These are phyloP conservation scores for Vigna mungo DNA, from an alignment of 306 rosid species.

Conservation along the genomic window DNA sequence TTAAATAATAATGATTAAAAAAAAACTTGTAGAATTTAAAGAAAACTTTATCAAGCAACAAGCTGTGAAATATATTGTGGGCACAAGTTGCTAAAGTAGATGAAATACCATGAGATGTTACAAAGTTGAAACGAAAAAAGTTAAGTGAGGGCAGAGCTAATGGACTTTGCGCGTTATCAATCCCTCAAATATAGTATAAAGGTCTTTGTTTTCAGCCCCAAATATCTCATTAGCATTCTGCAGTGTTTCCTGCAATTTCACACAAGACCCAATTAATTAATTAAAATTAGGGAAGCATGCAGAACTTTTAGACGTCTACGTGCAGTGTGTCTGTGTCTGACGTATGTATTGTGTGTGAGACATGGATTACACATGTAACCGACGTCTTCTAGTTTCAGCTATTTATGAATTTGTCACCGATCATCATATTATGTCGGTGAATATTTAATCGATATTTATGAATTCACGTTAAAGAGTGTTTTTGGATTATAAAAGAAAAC, in stretches of 20 bases:
- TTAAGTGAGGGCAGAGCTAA: constrained; percentile 32
- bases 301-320: no score
- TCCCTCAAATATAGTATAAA: constrained; percentile 82
- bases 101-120: constrained; percentile 13
- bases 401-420: no score
- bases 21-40: constrained; percentile 34
- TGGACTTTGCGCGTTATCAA: constrained; percentile 80
- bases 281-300: not conserved
- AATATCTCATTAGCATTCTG: constrained; percentile 89
- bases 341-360: no score
- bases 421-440: no score
- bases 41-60: constrained; percentile 44
- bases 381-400: no score
- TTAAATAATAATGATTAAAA: no score
- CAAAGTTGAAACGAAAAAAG: constrained; percentile 36
- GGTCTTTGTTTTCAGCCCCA: constrained; percentile 91
- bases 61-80: constrained; percentile 29
- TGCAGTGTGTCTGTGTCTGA: no score
- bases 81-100: constrained; percentile 24
- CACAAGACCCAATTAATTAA: constrained; percentile 10
- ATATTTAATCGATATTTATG: no score
- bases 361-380: no score
- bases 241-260: constrained; percentile 78
- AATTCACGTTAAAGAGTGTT: no score
- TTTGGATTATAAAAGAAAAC: not conserved